These are phyloP conservation scores for Arabis alpina DNA, from an alignment of 345 rosid species.

Conservation along the genomic window DNA sequence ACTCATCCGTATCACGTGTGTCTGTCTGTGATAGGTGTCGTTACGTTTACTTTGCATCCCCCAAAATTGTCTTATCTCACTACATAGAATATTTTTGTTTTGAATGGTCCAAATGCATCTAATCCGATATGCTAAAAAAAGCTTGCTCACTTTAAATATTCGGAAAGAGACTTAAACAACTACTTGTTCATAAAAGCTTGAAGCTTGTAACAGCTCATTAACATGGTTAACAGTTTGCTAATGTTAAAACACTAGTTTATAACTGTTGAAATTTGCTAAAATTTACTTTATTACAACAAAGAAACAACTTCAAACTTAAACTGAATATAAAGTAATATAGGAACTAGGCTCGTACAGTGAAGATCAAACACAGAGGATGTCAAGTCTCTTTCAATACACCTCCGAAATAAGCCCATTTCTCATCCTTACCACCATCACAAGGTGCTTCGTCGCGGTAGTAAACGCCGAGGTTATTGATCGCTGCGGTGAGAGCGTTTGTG, in stretches of 20 bases:
- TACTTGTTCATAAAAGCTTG: no score
- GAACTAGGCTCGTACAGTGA: conserved; percentile 26
- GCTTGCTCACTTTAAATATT: conserved; percentile 11
- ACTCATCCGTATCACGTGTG: conserved; percentile 3
- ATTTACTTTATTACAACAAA: conserved; percentile 37
- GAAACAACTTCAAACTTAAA: conserved; percentile 7
- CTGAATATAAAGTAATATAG: conserved; percentile 5
- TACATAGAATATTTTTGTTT: conserved; percentile 4
- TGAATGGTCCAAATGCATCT: conserved; percentile 24
- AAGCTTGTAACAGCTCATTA: conserved; percentile 6
- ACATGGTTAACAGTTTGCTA: conserved; percentile 3
- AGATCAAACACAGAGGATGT: conserved; percentile 12
- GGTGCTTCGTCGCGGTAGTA: conserved; percentile 59
- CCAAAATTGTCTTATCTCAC: not conserved
- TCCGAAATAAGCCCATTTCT: conserved; percentile 71
- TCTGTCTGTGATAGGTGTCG: not conserved
- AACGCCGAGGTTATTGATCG: conserved; percentile 55
- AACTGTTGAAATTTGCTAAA: conserved; percentile 4
- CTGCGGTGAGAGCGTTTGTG: conserved; percentile 66
- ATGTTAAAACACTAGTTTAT: not conserved
- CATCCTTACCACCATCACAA: conserved; percentile 52
- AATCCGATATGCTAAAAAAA: not conserved
- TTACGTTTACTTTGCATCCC: not conserved
- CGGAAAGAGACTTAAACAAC: not conserved
- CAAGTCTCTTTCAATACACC: conserved; percentile 53